phyloP scores from a whole-genome alignment of 352 stramenopile species.

The Pythium brachiatum region DNA sequence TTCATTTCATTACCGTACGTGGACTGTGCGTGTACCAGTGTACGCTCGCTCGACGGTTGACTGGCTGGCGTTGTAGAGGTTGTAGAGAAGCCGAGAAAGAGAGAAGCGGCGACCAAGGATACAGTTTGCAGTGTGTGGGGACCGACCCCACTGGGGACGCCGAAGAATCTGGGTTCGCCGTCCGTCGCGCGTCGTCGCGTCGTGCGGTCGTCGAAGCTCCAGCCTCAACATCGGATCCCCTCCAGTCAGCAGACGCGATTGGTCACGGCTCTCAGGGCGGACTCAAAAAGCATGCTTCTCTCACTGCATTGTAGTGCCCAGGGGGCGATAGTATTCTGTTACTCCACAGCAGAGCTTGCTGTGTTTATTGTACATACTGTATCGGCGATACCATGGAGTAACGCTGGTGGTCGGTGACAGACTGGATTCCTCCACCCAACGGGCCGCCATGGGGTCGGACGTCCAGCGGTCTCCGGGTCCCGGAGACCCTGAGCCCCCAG shows the following conservation, averaged over 20 bases:
- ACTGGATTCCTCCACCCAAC: background rate
- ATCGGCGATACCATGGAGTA: too few relatives aligned
- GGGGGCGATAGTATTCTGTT: too few relatives aligned
- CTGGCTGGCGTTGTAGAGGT: too few relatives aligned
- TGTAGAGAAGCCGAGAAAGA: too few relatives aligned
- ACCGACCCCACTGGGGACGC: too few relatives aligned
- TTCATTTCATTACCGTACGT: too few relatives aligned
- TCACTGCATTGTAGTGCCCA: too few relatives aligned
- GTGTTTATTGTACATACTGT: too few relatives aligned
- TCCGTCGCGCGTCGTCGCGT: background rate
- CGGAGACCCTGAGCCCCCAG: too few relatives aligned
- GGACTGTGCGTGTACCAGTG: too few relatives aligned
- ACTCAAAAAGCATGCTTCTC: too few relatives aligned
- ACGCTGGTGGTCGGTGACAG: background rate
- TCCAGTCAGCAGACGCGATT: background rate
- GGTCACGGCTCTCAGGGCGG: background rate
- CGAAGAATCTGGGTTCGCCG: conserved; percentile 1
- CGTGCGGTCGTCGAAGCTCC: background rate
- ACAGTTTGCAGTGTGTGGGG: background rate
- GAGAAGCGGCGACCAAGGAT: background rate
- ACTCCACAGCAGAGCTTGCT: too few relatives aligned
- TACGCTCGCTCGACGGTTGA: background rate
- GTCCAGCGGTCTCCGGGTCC: background rate
- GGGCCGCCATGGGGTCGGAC: background rate
- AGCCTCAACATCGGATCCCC: background rate